These are phyloP conservation scores for Bacidia gigantensis DNA, from an alignment of 495 filamentous ascomycete genomes.

Conservation along the genomic window DNA sequence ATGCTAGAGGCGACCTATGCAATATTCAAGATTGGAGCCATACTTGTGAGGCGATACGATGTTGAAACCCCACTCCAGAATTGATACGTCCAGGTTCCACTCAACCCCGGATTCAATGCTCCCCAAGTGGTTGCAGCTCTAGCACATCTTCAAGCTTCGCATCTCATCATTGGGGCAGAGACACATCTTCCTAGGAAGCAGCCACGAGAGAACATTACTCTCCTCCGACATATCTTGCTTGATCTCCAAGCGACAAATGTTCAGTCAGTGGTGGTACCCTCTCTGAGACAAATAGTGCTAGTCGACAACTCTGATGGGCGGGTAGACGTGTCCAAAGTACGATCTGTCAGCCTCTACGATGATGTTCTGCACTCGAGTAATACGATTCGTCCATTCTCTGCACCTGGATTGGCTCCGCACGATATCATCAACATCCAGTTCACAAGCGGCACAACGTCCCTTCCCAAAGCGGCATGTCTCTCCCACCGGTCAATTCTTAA, in stretches of 20 bases:
- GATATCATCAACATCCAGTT: constrained; percentile 95
- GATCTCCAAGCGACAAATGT: constrained; percentile 40
- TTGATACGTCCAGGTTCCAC: constrained; percentile 44
- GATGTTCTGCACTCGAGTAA: constrained; percentile 36
- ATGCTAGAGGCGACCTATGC: constrained; percentile 55
- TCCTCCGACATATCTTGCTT: constrained; percentile 52
- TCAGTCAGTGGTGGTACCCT: constrained; percentile 51
- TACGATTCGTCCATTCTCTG: constrained; percentile 19
- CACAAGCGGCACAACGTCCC: constrained; percentile 81
- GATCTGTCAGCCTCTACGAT: constrained; percentile 41
- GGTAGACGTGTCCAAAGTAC: constrained; percentile 34
- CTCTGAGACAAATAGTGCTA: constrained; percentile 54
- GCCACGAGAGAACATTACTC: constrained; percentile 59
- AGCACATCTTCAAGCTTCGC: constrained; percentile 55
- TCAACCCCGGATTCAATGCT: constrained; percentile 84
- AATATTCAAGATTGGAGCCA: constrained; percentile 81
- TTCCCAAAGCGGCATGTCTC: constrained; percentile 86
- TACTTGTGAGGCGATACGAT: constrained; percentile 43
- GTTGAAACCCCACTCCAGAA: neutral
- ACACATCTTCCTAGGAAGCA: constrained; percentile 73
- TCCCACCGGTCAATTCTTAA: constrained; percentile 78
- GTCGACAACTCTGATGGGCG: constrained; percentile 66
- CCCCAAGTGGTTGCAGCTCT: constrained; percentile 67
- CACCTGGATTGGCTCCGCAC: constrained; percentile 39
- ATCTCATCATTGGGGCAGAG: constrained; percentile 73